These are phyloP conservation scores for Metarhizium brunneum DNA, from an alignment of 2,329 filamentous ascomycete genomes.

Conservation along the genomic window DNA sequence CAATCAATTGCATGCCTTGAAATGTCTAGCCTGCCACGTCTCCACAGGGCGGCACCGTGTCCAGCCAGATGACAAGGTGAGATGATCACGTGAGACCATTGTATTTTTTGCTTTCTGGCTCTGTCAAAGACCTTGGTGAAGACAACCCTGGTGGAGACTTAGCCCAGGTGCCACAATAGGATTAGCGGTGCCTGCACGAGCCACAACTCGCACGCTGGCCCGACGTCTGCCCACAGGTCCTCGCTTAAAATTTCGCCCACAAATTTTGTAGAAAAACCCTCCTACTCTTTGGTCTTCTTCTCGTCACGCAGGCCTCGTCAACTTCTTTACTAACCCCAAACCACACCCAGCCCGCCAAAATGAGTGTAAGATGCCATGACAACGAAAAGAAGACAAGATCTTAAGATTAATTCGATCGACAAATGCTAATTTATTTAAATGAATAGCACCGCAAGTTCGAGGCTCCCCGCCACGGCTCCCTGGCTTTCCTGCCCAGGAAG, in stretches of 20 bases:
- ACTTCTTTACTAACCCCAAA: conserved; percentile 28
- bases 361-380: conserved; percentile 27
- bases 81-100: neutral
- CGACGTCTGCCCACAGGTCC: conserved; percentile 9
- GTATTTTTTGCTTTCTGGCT: neutral
- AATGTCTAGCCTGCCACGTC: neutral
- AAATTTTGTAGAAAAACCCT: conserved; percentile 16
- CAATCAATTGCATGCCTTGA: neutral
- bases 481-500: conserved; percentile 85
- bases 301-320: conserved; percentile 22
- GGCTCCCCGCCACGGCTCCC: conserved; percentile 91
- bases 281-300: conserved; percentile 14
- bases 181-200: conserved; percentile 12
- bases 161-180: conserved; percentile 7
- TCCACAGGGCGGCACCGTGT: neutral
- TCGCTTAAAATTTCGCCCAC: conserved; percentile 32
- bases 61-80: too few species aligned
- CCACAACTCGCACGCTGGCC: conserved; percentile 7
- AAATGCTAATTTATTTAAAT: conserved; percentile 8
- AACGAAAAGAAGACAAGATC: neutral
- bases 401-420: neutral
- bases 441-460: conserved; percentile 51
- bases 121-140: conserved; percentile 5
- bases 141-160: conserved; percentile 2
- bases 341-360: conserved; percentile 28